Base-by-base conservation (phyloP, 768 basidiomycete genomes). In the Tremella mesenterica region DNA sequence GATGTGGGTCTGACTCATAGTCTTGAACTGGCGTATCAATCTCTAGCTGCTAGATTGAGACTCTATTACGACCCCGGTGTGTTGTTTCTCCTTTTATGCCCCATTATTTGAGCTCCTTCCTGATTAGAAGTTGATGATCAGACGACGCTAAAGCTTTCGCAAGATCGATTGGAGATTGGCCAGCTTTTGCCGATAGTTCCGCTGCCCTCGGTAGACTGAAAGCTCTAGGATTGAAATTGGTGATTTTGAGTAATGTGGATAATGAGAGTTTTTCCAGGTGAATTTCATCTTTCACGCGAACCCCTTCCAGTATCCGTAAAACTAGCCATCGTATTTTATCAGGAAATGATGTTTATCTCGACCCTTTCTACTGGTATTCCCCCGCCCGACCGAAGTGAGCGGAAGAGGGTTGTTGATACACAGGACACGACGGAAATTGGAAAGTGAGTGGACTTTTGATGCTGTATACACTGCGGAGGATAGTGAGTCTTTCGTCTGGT, bases 191-290 rank as follows among this genome's bases (percentile, higher is more conserved):
- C 3, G 61, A 63, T 39, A 51, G 55, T 5, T 23, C 41, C 7
- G 48, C 52, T 18, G 51, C 58, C 4, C 53, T 63, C 4, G 39
- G 33, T 2, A 43, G 44, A 25, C 50, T 63, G 2, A 28, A 57
- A 3, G 28, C 10, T 10, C 16, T 54, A 8, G 58, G 53, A 10
- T 21, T 60, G 10, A 59, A 59, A 25, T 28, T 63, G 30, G 29
- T 59, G 18, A 54, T 63, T 9, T 50, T 60, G 29, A 59, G 55
- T 30, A 63, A 63, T 45, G 61, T 63, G 5, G 58, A 63, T 41
- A 57, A 56, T 25, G 54, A 21, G 0, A 48, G 48, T n/a, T 63
- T 63, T 41, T 52, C 43, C 34, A 41, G 45, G 61, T 59, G 43
- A 54, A 56, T 44, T 16, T 44, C 44, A 3, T 6, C 6, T 27